Conservation (phyloP, 352 stramenopile genomes). For the Phytophthora tubulina region DNA sequence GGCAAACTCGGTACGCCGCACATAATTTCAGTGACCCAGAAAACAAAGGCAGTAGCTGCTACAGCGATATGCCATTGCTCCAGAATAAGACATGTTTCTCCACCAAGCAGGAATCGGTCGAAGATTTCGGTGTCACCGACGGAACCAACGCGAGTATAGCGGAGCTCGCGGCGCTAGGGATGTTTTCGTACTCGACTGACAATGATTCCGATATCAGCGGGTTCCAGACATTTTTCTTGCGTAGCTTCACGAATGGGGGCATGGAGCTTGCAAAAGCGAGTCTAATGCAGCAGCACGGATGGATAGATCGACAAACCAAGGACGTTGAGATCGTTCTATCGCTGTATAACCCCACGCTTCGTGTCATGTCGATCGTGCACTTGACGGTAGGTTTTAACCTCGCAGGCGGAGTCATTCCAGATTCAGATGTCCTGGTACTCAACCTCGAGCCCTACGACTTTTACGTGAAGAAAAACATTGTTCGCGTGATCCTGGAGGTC, state of each 20-base stretch:
- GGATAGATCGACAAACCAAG: conserved; percentile 75
- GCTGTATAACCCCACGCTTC: conserved; percentile 72
- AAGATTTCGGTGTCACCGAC: conserved; percentile 51
- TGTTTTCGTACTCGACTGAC: conserved; percentile 64
- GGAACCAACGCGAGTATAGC: conserved; percentile 38
- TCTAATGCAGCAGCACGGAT: conserved; percentile 59
- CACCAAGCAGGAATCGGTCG: conserved; percentile 37
- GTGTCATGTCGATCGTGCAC: conserved; percentile 69
- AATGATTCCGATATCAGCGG: conserved; percentile 50
- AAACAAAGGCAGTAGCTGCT: conserved; percentile 55
- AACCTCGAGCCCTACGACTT: conserved; percentile 82
- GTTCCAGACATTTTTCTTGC: conserved; percentile 72
- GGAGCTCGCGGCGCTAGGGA: conserved; percentile 52
- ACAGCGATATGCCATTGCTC: conserved; percentile 52
- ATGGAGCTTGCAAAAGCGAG: conserved; percentile 37
- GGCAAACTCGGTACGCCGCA: conserved; percentile 57
- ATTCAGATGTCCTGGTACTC: conserved; percentile 56
- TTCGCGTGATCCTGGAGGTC: conserved; percentile 53
- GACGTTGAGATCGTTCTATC: conserved; percentile 61
- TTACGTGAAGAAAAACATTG: conserved; percentile 53
- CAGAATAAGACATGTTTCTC: conserved; percentile 57
- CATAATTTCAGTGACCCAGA: conserved; percentile 55
- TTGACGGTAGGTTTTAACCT: conserved; percentile 69
- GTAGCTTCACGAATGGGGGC: conserved; percentile 46
- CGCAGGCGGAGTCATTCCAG: conserved; percentile 59